Evolutionary conservation across 164 flowering plant species (phyloP), one percentile per base, ranked within the genome.

Genomic region (Magnolia kwangsiensis): DNA sequence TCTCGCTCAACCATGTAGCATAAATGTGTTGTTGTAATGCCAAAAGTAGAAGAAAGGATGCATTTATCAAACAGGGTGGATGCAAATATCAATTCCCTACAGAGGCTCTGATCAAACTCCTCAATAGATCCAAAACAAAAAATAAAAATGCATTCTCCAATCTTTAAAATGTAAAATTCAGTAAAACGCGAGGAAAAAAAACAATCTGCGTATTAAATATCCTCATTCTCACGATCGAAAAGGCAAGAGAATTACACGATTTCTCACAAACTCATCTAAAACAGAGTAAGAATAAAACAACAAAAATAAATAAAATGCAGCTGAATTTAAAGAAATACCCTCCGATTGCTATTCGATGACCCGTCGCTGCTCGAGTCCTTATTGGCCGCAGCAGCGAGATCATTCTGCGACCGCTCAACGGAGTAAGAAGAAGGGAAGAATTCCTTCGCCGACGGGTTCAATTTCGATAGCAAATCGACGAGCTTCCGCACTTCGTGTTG

Each of bases 401-500:
- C 83, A 74, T 45, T 80, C 82, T 31, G 75, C 77, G 66, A 72
- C 61, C 70, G 72, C 29, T 50, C 70, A 75, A 51, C 72, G 10
- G 63, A 78, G 74, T 79, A 85, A 2, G 89, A 86, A 55, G 90
- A 85, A 69, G 96, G 96, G 71, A 91, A 86, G 75, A 91, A 91
- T 72, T 91, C 96, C 80, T 88, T 84, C 10, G 96, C 96, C 75
- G 85, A 84, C 29, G 94, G 96, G 64, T 91, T 91, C 84, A 91
- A 77, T 81, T 91, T 91, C 2, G 96, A 91, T 51, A 91, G 74
- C 76, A 89, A 81, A 72, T 91, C 93, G 72, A 81, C 90, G 72
- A 91, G 83, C 76, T 91, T 85, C 76, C 80, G 81, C 76, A 89
- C 86, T 19, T 91, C 93, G 23, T 81, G 70, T 69, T 87, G 88